A percentile compares a stretch with the other conserved stretches of the same genome.
phyloP scores from a whole-genome alignment of 2,329 filamentous ascomycete genomes.

The Aureobasidium vineae region DNA sequence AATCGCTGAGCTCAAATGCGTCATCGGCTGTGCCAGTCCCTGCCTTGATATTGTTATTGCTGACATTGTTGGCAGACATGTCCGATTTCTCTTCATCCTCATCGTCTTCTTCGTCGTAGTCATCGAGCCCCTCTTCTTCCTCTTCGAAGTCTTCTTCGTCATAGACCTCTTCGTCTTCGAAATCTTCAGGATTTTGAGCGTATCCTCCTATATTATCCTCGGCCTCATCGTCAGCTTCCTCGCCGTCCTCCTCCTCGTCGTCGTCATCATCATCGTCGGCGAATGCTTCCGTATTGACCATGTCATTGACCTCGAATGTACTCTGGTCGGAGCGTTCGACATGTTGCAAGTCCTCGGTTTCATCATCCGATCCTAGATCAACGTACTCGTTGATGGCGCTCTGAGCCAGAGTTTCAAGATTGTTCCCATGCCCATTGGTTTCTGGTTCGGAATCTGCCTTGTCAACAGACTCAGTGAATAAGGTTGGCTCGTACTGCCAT shows the following conservation, averaged over 20 bases:
- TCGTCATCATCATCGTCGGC: not conserved
- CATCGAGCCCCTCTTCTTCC: slow-evolving; percentile 15
- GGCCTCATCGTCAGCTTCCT: slow-evolving; percentile 7
- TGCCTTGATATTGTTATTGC: slow-evolving; percentile 27
- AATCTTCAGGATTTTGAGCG: slow-evolving; percentile 16
- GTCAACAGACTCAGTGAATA: not conserved
- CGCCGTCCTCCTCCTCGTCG: not conserved
- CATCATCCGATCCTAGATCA: slow-evolving; percentile 8
- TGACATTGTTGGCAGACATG: slow-evolving; percentile 12
- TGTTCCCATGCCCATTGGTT: not conserved
- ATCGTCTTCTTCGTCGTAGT: slow-evolving; percentile 19
- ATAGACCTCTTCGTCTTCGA: slow-evolving; percentile 20
- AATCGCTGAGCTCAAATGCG: slow-evolving; percentile 31
- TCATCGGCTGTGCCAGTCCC: slow-evolving; percentile 30
- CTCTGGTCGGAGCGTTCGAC: not conserved
- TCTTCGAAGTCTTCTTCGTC: slow-evolving; percentile 19
- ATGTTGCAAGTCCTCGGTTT: not conserved
- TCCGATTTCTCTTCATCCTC: slow-evolving; percentile 6
- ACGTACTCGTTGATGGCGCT: not conserved
- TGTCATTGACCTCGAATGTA: not conserved
- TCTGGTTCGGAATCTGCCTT: not conserved
- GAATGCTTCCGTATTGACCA: not conserved
- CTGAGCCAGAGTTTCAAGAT: slow-evolving; percentile 5
- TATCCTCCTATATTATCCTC: slow-evolving; percentile 8
- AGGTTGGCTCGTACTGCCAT: slow-evolving; percentile 14